A percentile compares a stretch with the other conserved stretches of the same genome.
phyloP scores from a whole-genome alignment of 2,329 filamentous ascomycete genomes.

The Alternaria incomplexa region DNA sequence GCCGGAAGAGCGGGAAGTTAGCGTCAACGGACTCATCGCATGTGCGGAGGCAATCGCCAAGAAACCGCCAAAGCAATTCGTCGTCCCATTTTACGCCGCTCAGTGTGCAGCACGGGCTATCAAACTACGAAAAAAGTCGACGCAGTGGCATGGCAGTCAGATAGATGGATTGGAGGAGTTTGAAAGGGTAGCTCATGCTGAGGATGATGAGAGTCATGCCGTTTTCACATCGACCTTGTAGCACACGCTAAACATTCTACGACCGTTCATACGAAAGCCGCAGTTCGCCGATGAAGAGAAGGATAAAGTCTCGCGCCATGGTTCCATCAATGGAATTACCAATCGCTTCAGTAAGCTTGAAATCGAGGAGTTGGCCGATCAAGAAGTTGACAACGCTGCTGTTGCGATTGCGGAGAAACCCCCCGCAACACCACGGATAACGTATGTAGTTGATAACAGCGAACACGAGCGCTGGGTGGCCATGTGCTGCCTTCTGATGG shows the following conservation, averaged over 20 bases:
- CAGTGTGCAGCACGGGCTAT: background rate
- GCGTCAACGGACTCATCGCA: background rate
- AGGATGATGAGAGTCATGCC: no score
- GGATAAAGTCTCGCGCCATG: background rate
- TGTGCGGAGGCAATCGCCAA: background rate
- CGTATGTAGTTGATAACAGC: background rate
- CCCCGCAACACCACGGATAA: background rate
- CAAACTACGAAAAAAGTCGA: background rate
- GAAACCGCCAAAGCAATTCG: background rate
- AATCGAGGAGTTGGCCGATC: background rate
- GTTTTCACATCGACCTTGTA: no score
- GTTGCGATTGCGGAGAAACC: background rate
- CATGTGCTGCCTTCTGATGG: no score
- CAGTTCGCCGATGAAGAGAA: no score
- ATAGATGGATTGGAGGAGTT: background rate
- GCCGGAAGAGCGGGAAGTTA: background rate
- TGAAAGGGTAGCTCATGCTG: background rate
- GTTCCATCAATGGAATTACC: background rate
- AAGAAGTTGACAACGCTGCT: background rate
- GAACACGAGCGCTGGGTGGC: background rate
- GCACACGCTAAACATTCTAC: background rate
- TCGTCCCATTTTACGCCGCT: background rate
- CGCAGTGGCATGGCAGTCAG: background rate
- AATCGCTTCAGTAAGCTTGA: background rate
- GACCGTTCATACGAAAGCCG: background rate